Percentiles rank a stretch among this genome's conserved stretches.
phyloP scores from a whole-genome alignment of 495 filamentous ascomycete genomes.

The Daldinia childiae region DNA sequence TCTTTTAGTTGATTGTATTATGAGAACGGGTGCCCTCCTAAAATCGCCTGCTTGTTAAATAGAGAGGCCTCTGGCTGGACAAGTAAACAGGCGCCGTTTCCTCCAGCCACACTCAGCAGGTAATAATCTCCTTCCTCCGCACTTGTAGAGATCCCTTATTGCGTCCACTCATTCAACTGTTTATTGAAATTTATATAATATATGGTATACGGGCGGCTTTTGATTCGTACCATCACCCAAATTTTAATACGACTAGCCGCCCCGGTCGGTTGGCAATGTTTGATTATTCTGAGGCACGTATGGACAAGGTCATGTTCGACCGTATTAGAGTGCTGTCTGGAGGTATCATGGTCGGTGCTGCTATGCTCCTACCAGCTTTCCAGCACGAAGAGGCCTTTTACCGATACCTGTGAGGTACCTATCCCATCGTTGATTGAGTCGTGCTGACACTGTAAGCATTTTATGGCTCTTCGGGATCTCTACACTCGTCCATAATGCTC shows the following conservation, averaged over 20 bases:
- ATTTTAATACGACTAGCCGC: constrained; percentile 3
- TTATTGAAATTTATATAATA: not conserved
- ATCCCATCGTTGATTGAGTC: constrained; percentile 2
- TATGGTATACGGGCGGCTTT: not conserved
- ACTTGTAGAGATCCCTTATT: not conserved
- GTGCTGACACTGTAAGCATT: constrained; percentile 30
- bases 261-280: not conserved
- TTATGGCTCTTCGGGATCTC: constrained; percentile 22
- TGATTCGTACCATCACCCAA: not conserved
- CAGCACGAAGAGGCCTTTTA: constrained; percentile 39
- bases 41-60: constrained; percentile 16
- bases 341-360: constrained; percentile 49
- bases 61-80: constrained; percentile 7
- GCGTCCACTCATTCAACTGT: not conserved
- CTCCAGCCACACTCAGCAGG: constrained; percentile 1
- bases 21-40: not conserved
- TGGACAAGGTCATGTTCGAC: not conserved
- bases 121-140: not conserved
- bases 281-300: not conserved
- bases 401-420: constrained; percentile 44
- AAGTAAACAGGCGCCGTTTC: not conserved
- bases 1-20: constrained; percentile 6
- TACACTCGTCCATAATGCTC: constrained; percentile 7
- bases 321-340: constrained; percentile 43
- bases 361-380: constrained; percentile 45